Base-by-base conservation (phyloP, 108 stramenopile species). In the Cyclotella baltica region DNA sequence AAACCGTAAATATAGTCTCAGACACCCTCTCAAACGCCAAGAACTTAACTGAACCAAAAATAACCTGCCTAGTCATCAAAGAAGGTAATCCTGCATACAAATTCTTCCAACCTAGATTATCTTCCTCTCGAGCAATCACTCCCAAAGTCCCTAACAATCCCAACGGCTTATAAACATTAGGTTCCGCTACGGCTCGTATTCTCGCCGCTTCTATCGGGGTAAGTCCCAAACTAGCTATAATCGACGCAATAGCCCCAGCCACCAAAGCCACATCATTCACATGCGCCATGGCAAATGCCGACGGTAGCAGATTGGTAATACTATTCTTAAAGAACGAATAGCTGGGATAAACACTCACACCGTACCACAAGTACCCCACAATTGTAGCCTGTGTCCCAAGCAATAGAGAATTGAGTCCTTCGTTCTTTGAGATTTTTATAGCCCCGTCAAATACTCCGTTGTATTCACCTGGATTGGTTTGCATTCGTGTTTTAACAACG, bases 351-450 rank as follows among this genome's bases (percentile, higher is more conserved):
- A 94, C 96, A n/a, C 86, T 88, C 1, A 96, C 40, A 8, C 97
- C 97, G 72, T 98, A 98, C 95, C 96, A 98, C 16, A 91, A 71
- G 72, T 98, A 98, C 0, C 97, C 97, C 3, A 80, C 90, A 46
- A 98, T 53, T 10, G 97, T 98, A 0, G 97, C 94, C 71, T 94
- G 94, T 1, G 88, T 64, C n/a, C 97, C 97, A 20, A 93, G 80
- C 27, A 93, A 72, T 13, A 98, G 84, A 11, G 86, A 88, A 6
- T 11, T 16, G 11, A 84, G 28, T 34, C 97, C 97, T 79, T 97
- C 96, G 48, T 92, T 76, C 30, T 76, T 62, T 0, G 85, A 59
- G 53, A 97, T 92, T n/a, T 75, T 80, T 13, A 27, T 53, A 1
- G 89, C 88, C 0, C 89, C 87, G 27, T 84, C 88, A 20, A 78